These are phyloP conservation scores for Globisporangium echinulatum DNA, from an alignment of 352 stramenopile genomes.

Conservation along the genomic window DNA sequence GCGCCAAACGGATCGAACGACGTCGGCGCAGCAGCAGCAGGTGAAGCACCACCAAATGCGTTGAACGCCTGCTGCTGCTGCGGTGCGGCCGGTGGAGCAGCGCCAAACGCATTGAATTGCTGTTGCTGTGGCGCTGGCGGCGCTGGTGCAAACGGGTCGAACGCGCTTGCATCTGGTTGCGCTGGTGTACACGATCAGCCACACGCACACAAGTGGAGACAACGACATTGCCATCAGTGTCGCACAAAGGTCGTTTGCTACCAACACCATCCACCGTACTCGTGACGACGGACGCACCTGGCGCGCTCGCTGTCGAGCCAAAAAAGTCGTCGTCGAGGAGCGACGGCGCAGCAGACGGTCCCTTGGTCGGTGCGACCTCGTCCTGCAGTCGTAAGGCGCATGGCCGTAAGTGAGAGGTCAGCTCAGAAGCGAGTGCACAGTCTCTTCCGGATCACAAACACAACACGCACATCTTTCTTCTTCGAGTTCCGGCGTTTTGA, in stretches of 20 bases:
- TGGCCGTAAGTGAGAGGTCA: too few species aligned
- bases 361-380: constrained; percentile 41
- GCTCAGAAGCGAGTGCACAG: too few species aligned
- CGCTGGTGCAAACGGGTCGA: constrained; percentile 61
- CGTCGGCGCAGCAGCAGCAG: constrained; percentile 14
- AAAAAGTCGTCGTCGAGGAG: constrained; percentile 81
- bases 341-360: constrained; percentile 52
- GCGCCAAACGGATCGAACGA: constrained; percentile 58
- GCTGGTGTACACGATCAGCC: constrained; percentile 5
- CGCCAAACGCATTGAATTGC: constrained; percentile 37
- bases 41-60: constrained; percentile 34
- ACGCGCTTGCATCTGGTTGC: constrained; percentile 23
- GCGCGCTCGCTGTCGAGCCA: constrained; percentile 17
- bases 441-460: neutral
- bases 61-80: constrained; percentile 41
- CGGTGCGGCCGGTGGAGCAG: constrained; percentile 17
- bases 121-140: constrained; percentile 22
- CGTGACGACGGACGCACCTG: neutral
- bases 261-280: too few species aligned
- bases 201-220: too few species aligned
- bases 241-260: too few species aligned
- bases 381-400: neutral
- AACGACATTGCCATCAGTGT: too few species aligned
- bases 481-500: constrained; percentile 59
- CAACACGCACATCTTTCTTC: constrained; percentile 58